phyloP scores from a whole-genome alignment of 768 basidiomycete genomes.

The Porpolomopsis calyptriformis region DNA sequence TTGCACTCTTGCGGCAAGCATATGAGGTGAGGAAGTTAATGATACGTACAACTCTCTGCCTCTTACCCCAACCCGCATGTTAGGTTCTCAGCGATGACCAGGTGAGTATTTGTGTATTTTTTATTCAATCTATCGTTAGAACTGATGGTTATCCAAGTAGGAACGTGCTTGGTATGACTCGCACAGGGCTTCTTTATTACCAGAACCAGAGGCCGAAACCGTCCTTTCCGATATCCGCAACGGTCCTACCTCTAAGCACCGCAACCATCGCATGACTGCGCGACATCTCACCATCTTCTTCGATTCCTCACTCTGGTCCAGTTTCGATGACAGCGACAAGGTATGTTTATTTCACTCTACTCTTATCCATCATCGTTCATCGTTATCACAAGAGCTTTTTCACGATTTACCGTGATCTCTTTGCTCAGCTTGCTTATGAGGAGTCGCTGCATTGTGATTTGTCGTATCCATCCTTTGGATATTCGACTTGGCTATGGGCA shows the following conservation, averaged over 20 bases:
- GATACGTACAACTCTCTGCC: slow-evolving; percentile 1
- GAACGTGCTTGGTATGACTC: slow-evolving; percentile 98
- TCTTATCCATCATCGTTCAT: slow-evolving; percentile 1
- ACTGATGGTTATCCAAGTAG: slow-evolving; percentile 37
- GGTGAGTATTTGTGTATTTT: slow-evolving; percentile 35
- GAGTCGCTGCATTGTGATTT: slow-evolving; percentile 43
- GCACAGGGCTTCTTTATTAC: slow-evolving; percentile 70
- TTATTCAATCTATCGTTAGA: neutral
- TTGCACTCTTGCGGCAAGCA: slow-evolving; percentile 85
- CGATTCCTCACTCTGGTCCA: slow-evolving; percentile 55
- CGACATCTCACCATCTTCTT: slow-evolving; percentile 81
- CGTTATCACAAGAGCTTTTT: slow-evolving; percentile 66
- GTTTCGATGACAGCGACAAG: slow-evolving; percentile 51
- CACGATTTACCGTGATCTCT: slow-evolving; percentile 79
- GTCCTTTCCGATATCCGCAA: slow-evolving; percentile 79
- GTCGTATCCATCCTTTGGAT: slow-evolving; percentile 77
- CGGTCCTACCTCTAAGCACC: slow-evolving; percentile 44
- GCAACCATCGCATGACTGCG: slow-evolving; percentile 70
- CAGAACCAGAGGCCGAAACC: slow-evolving; percentile 73
- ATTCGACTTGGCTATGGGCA: slow-evolving; percentile 64
- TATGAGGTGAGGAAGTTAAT: slow-evolving; percentile 63
- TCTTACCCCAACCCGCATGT: slow-evolving; percentile 3
- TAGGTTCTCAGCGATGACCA: slow-evolving; percentile 92
- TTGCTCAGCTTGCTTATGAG: slow-evolving; percentile 71
- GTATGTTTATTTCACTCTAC: slow-evolving; percentile 28